A percentile compares a stretch with the other conserved stretches of the same genome.
These are phyloP conservation scores for Heliosperma pusillum DNA, from an alignment of 148 eudicot species.

Conservation along the genomic window DNA sequence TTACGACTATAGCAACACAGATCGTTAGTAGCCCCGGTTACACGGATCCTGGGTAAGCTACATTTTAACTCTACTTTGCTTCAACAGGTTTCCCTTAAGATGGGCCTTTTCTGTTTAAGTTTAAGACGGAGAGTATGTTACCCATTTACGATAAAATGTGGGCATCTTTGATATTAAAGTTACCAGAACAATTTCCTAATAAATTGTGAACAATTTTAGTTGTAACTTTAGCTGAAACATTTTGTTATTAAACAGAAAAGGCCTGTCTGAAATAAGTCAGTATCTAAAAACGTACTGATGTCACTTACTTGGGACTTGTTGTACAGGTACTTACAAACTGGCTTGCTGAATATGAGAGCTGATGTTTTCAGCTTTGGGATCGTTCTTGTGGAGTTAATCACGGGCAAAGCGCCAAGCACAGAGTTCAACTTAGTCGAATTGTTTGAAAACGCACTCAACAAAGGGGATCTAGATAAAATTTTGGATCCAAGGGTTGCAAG, in stretches of 20 bases:
- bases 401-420: background rate
- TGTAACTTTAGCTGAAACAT: too few relatives aligned
- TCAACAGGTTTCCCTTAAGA: too few relatives aligned
- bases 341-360: background rate
- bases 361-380: constrained; percentile 18
- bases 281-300: too few relatives aligned
- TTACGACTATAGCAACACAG: constrained; percentile 21
- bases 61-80: background rate
- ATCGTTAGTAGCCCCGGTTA: constrained; percentile 39
- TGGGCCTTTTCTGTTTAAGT: too few relatives aligned
- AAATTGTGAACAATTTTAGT: too few relatives aligned
- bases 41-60: constrained; percentile 42
- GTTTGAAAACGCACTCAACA: background rate
- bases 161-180: too few relatives aligned
- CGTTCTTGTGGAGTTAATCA: constrained; percentile 5
- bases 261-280: too few relatives aligned
- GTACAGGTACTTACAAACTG: background rate
- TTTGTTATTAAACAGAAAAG: too few relatives aligned
- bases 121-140: too few relatives aligned
- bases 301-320: too few relatives aligned
- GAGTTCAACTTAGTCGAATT: background rate
- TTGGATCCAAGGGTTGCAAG: background rate
- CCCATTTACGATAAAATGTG: too few relatives aligned
- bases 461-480: background rate
- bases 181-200: too few relatives aligned